A percentile compares a stretch with the other conserved stretches of the same genome.
phyloP scores from a whole-genome alignment of 805 yeast genomes.

The Yamadazyma philogaea region DNA sequence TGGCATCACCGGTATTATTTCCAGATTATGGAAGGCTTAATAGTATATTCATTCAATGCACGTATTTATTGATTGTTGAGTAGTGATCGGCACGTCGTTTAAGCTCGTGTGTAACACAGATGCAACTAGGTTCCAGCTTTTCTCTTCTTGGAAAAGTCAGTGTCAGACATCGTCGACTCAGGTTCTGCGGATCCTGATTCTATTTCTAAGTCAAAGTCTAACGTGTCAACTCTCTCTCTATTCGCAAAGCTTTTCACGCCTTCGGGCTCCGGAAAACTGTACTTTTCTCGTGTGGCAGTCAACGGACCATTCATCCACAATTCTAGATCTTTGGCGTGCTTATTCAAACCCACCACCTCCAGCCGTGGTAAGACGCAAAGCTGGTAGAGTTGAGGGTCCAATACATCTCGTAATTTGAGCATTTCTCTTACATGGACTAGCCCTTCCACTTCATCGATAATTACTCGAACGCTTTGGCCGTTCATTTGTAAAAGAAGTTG shows the following conservation, averaged over 20 bases:
- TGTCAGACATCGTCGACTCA: background rate
- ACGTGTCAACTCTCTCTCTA: background rate
- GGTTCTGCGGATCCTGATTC: background rate
- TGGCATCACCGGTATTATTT: constrained; percentile 54
- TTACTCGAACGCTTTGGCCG: background rate
- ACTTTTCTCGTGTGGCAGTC: background rate
- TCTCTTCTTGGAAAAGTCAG: constrained; percentile 1
- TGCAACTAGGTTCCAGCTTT: background rate
- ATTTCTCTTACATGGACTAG: constrained; percentile 19
- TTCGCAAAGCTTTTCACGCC: background rate
- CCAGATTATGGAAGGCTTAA: constrained; percentile 38
- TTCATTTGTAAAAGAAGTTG: constrained; percentile 12
- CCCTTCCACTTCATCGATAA: constrained; percentile 25
- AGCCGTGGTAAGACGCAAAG: constrained; percentile 21
- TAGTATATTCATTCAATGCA: constrained; percentile 5
- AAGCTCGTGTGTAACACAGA: too few species aligned
- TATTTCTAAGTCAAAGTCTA: background rate
- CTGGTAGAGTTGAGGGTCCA: constrained; percentile 19
- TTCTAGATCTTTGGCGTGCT: constrained; percentile 14
- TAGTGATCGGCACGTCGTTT: too few species aligned
- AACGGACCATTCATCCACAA: constrained; percentile 8
- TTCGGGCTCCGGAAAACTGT: background rate
- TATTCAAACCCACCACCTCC: constrained; percentile 19
- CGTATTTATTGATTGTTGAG: constrained; percentile 3
- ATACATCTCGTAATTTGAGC: constrained; percentile 29